A percentile compares a stretch with the other conserved stretches of the same genome.
Conservation (phyloP, 1,284 basidiomycete species). For the Ustilago vetiveriae region DNA sequence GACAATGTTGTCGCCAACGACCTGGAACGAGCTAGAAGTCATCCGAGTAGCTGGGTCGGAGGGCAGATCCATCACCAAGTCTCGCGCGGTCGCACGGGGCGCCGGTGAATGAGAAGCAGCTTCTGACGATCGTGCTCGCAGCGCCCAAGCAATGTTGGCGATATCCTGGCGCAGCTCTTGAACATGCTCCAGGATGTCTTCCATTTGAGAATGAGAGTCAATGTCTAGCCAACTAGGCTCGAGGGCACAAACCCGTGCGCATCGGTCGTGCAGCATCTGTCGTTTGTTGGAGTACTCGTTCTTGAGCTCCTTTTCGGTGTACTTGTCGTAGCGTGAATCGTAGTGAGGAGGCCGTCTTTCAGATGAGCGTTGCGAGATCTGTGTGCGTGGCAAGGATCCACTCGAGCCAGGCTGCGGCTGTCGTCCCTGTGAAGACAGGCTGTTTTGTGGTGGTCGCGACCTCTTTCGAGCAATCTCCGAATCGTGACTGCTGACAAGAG, state of each 20-base stretch:
- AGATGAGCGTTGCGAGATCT: not conserved
- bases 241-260: not conserved
- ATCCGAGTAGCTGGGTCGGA: not conserved
- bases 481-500: not conserved
- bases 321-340: constrained; percentile 1
- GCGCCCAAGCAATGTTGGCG: not conserved
- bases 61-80: not conserved
- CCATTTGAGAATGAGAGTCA: constrained; percentile 2
- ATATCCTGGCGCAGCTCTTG: not conserved
- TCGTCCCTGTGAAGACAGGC: not conserved
- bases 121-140: not conserved
- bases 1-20: constrained; percentile 25
- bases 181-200: not conserved
- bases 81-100: not conserved
- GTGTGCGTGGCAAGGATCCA: constrained; percentile 2
- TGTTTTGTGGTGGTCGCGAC: not conserved
- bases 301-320: constrained; percentile 8
- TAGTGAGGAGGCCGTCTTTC: not conserved
- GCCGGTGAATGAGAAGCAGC: not conserved
- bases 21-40: constrained; percentile 28
- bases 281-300: not conserved
- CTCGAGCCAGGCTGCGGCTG: constrained; percentile 17
- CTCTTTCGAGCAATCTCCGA: constrained; percentile 7
- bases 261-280: not conserved
- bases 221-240: not conserved